Evolutionary conservation across 2,329 filamentous ascomycete genomes (phyloP).

Genomic region (Fusarium nurragi): DNA sequence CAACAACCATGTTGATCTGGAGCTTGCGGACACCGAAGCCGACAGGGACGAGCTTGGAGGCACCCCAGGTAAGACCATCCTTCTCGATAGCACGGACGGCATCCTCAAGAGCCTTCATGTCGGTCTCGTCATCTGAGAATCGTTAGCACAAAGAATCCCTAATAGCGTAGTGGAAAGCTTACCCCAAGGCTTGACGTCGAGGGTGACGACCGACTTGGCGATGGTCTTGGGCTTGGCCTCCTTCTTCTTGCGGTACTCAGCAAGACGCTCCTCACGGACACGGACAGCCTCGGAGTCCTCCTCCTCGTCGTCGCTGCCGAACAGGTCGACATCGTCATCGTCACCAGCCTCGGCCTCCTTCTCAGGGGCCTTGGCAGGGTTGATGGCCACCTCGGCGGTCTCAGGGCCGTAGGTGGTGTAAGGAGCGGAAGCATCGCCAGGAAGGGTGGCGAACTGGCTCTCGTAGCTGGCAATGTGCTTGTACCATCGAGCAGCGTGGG

Average conservation of each 20-base stretch:
- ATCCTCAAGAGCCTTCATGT: constrained; percentile 83
- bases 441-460: constrained; percentile 88
- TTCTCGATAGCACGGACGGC: constrained; percentile 84
- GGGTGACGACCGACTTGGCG: constrained; percentile 94
- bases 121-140: constrained; percentile 83
- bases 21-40: constrained; percentile 99
- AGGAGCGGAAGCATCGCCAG: constrained; percentile 89
- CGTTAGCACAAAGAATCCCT: constrained; percentile 37
- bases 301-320: constrained; percentile 93
- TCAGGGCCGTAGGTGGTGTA: constrained; percentile 94
- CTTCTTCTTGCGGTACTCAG: constrained; percentile 98
- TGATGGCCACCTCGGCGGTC: constrained; percentile 76
- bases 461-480: constrained; percentile 96
- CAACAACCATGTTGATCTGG: constrained; percentile 96
- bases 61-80: constrained; percentile 97
- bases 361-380: constrained; percentile 78
- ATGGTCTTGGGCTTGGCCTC: constrained; percentile 88
- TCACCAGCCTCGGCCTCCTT: constrained; percentile 43
- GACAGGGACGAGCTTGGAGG: constrained; percentile 85
- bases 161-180: constrained; percentile 53
- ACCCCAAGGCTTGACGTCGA: constrained; percentile 99
- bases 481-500: constrained; percentile 96
- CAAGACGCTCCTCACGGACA: constrained; percentile 88
- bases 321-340: constrained; percentile 88
- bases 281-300: constrained; percentile 87